Base-by-base conservation (phyloP, 805 yeast species). In the Pichia rugopelliculosa region DNA sequence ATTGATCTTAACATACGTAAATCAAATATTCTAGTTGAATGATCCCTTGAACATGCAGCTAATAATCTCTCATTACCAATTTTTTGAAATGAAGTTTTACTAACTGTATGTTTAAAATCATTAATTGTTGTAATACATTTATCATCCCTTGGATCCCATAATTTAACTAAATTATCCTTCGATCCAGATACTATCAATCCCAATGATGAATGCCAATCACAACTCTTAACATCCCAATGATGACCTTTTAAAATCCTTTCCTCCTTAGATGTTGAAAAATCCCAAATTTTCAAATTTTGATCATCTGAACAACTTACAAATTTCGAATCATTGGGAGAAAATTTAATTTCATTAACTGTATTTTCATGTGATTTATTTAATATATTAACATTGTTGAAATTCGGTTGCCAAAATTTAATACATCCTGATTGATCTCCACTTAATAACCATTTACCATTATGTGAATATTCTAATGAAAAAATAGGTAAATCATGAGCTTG, bases 201-300 rank as follows among this genome's bases (percentile, higher is more conserved):
- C 66, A 87, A 69, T 12, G 75, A 73, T 6, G 95, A 87, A 65
- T 93, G 99, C 99, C 99, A 93, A 65, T 93, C 98, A 46, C 95
- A 87, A 46, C 90, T 80, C 62, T 93, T 93, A 21, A 93, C 97
- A 66, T 93, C 99, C 99, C 99, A 93, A 63, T 95, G 96, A 67
- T 93, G 99, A 2, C 98, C 98, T 22, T 80, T 75, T 46, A 93
- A 71, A 0, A 79, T 73, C 42, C 86, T 69, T 61, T 93, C 99
- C 56, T 87, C 93, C 49, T 76, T 71, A 34, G 93, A 93, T 59
- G 84, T 87, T 60, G 87, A 84, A 67, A 93, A 93, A 66, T 90
- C 87, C 97, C 98, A 93, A 36, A 93, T 82, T 62, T 93, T 95
- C 51, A 91, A 70, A 6, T 84, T 76, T 44, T 88, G 84, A 65